Base-by-base conservation (phyloP, 345 rosid genomes). In the Populus pruinosa region DNA sequence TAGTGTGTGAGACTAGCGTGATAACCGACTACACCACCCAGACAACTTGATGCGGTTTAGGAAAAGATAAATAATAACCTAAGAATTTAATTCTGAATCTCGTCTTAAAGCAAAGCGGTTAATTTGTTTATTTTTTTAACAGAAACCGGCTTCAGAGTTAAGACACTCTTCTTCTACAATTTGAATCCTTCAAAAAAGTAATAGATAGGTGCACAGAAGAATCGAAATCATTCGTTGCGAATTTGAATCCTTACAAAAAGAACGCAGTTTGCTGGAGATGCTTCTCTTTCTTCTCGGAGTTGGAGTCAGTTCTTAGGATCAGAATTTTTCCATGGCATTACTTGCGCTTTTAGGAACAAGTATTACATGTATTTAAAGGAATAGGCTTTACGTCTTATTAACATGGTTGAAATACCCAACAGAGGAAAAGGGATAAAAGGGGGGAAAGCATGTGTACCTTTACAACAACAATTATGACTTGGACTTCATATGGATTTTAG, bases 1-100 rank as follows among this genome's bases (percentile, higher is more conserved):
- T 87, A 86, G 87, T 86, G 91, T 86, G 92, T 87, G 89, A 91
- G 91, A 88, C 93, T 91, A 88, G 87, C 87, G 87, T 86, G 90
- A 89, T 91, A 83, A 88, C 90, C 88, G 75, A 86, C 92, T 88
- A 84, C 91, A 86, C 92, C 90, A 87, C 87, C 90, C 89, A 87
- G 87, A 88, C 89, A 59, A n/a, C 29, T 3, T 59, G 13, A 0
- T 0, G 1, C 0, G 5, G 0, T 9, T n/a, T 1, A 0, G 2
- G 9, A 2, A 0, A 3, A 0, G 0, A 0, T 8, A 8, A 4
- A 2, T 0, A 18, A 55, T 21, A 0, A 8, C 0, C 1, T 10
- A 41, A 0, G n/a, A n/a, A n/a, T n/a, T 11, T 41, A 27, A 27
- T 27, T 27, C 29, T 41, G 44, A 10, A 41, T 41, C 13, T 10